phyloP scores from a whole-genome alignment of 495 filamentous ascomycete genomes.

The Penicillium lagena region DNA sequence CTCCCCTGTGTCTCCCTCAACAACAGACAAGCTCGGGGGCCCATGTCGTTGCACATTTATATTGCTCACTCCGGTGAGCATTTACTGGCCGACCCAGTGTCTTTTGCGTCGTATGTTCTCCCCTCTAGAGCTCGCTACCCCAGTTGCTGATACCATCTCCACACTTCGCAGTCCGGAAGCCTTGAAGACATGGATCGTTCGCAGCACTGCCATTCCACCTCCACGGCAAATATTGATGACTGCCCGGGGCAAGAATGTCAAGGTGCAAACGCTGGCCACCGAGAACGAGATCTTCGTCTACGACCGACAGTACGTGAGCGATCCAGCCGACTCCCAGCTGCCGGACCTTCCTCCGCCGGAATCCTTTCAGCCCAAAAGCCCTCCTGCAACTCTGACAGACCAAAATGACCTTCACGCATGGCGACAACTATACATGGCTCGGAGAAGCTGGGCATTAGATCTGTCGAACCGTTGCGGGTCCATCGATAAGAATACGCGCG shows the following conservation, averaged over 20 bases:
- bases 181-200: constrained; percentile 60
- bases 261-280: constrained; percentile 62
- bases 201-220: constrained; percentile 57
- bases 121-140: constrained; percentile 1
- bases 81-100: constrained; percentile 62
- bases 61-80: constrained; percentile 85
- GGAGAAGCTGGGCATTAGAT: constrained; percentile 66
- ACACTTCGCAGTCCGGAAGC: constrained; percentile 57
- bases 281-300: constrained; percentile 91
- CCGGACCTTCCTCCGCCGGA: constrained; percentile 51
- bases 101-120: constrained; percentile 59
- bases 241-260: constrained; percentile 71
- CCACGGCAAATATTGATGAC: constrained; percentile 78
- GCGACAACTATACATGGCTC: constrained; percentile 70
- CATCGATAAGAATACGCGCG: constrained; percentile 47
- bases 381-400: constrained; percentile 69
- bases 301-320: constrained; percentile 57
- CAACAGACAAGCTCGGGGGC: constrained; percentile 24
- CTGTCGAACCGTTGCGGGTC: constrained; percentile 56
- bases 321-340: constrained; percentile 39
- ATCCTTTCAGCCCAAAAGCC: constrained; percentile 48
- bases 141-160: constrained; percentile 13
- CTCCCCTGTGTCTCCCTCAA: constrained; percentile 2
- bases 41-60: constrained; percentile 75
- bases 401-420: constrained; percentile 72